A percentile compares a stretch with the other conserved stretches of the same genome.
These are phyloP conservation scores for Hericium erinaceus DNA, from an alignment of 768 basidiomycete genomes.

Conservation along the genomic window DNA sequence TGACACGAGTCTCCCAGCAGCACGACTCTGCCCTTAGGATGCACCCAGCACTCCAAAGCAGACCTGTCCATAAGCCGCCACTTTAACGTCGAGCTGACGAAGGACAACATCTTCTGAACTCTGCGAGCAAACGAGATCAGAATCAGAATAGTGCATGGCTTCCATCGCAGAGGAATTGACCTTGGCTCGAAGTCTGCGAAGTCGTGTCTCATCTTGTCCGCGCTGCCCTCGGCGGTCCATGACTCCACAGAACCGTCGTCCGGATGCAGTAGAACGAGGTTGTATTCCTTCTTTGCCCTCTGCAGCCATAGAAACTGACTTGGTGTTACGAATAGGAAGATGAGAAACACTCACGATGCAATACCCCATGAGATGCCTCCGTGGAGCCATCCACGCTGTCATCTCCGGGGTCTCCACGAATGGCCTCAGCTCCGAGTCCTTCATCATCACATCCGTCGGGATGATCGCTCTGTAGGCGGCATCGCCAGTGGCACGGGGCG, in stretches of 20 bases:
- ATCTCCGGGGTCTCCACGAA: constrained; percentile 45
- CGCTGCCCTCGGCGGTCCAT: constrained; percentile 33
- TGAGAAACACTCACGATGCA: constrained; percentile 24
- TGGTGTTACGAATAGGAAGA: constrained; percentile 5
- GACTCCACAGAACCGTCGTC: constrained; percentile 32
- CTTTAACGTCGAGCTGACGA: constrained; percentile 29
- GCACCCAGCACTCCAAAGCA: constrained; percentile 32
- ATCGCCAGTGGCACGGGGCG: constrained; percentile 46
- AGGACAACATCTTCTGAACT: constrained; percentile 26
- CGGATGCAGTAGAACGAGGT: constrained; percentile 29
- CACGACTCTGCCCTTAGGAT: constrained; percentile 23
- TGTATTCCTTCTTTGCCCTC: constrained; percentile 27
- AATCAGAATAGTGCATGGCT: background rate
- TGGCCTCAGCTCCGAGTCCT: constrained; percentile 40
- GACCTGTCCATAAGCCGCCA: constrained; percentile 35
- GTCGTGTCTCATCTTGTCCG: constrained; percentile 33
- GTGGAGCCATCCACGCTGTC: constrained; percentile 53
- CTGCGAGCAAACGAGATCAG: constrained; percentile 10
- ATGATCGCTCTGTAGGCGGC: constrained; percentile 52
- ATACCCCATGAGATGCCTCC: constrained; percentile 36
- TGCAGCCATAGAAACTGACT: constrained; percentile 4
- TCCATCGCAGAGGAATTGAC: constrained; percentile 13
- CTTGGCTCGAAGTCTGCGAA: constrained; percentile 34
- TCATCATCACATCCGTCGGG: constrained; percentile 32
- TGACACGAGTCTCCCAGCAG: constrained; percentile 35